Conservation (phyloP, 805 yeast genomes). For the Zygosaccharomyces kombuchaensis region DNA sequence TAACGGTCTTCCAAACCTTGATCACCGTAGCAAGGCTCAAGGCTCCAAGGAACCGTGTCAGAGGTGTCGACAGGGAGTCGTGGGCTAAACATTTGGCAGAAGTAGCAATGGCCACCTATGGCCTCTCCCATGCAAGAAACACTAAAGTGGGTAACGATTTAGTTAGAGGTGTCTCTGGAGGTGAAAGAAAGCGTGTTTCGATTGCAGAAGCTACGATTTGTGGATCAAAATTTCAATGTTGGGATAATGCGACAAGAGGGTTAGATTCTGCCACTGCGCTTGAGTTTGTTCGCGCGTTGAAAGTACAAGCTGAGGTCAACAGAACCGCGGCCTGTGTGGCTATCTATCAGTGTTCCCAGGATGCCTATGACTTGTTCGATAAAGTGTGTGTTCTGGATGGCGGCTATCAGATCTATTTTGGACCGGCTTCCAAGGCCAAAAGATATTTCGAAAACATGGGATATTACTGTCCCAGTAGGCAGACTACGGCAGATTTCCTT, state of each 20-base stretch:
- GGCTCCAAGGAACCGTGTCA: conserved; percentile 58
- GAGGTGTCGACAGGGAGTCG: conserved; percentile 52
- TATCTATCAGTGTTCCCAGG: conserved; percentile 65
- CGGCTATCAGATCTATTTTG: conserved; percentile 62
- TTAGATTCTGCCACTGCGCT: conserved; percentile 80
- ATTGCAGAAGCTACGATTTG: conserved; percentile 72
- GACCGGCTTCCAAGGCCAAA: conserved; percentile 51
- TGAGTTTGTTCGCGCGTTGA: conserved; percentile 64
- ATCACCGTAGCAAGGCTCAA: conserved; percentile 57
- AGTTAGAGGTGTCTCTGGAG: conserved; percentile 75
- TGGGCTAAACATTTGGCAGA: conserved; percentile 52
- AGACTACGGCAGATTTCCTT: conserved; percentile 66
- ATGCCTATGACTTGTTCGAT: conserved; percentile 60
- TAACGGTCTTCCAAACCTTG: conserved; percentile 63
- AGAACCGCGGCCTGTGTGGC: conserved; percentile 60
- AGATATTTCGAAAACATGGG: conserved; percentile 63
- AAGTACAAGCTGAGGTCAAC: conserved; percentile 52
- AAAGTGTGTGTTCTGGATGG: conserved; percentile 56
- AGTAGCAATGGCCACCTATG: conserved; percentile 53
- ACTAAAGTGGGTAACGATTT: conserved; percentile 60
- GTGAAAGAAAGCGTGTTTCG: conserved; percentile 81
- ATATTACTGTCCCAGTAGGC: conserved; percentile 56
- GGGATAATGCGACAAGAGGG: conserved; percentile 86
- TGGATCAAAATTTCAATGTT: conserved; percentile 60
- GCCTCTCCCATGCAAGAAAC: conserved; percentile 54